Conservation (phyloP, 2,329 filamentous ascomycete genomes). For the Phialophora verrucosa region DNA sequence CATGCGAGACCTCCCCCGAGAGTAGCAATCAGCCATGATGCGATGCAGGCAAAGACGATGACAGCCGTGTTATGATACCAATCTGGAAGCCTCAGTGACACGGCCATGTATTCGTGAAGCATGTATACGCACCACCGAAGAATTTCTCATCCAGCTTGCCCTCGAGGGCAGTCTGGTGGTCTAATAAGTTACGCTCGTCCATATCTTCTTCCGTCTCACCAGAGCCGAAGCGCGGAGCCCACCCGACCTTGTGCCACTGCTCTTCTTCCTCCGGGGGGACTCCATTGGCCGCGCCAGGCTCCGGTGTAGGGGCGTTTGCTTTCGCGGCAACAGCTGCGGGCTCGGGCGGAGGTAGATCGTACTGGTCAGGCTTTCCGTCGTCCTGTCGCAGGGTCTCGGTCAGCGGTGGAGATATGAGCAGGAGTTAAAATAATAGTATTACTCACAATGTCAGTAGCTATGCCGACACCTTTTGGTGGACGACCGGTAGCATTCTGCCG, state of each 20-base stretch:
- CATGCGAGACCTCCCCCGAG: conserved; percentile 90
- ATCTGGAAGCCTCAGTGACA: conserved; percentile 58
- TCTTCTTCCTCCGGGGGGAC: conserved; percentile 56
- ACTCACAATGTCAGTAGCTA: conserved; percentile 76
- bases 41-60: conserved; percentile 88
- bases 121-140: conserved; percentile 71
- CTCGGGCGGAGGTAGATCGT: conserved; percentile 77
- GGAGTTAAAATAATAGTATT: conserved; percentile 36
- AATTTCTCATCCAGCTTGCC: conserved; percentile 83
- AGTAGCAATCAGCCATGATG: conserved; percentile 87
- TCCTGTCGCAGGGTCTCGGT: conserved; percentile 53
- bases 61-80: conserved; percentile 99
- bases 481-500: conserved; percentile 49
- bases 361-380: conserved; percentile 69
- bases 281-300: conserved; percentile 58
- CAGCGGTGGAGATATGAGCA: conserved; percentile 10
- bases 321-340: conserved; percentile 70
- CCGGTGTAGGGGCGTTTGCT: conserved; percentile 52
- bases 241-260: conserved; percentile 72
- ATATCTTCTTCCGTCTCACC: conserved; percentile 55
- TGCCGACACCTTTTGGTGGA: conserved; percentile 48
- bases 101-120: conserved; percentile 8
- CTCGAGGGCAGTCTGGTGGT: conserved; percentile 89
- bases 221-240: conserved; percentile 81
- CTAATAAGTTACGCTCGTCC: conserved; percentile 69